Conservation (phyloP, 148 eudicot species). For the Simmondsia chinensis region DNA sequence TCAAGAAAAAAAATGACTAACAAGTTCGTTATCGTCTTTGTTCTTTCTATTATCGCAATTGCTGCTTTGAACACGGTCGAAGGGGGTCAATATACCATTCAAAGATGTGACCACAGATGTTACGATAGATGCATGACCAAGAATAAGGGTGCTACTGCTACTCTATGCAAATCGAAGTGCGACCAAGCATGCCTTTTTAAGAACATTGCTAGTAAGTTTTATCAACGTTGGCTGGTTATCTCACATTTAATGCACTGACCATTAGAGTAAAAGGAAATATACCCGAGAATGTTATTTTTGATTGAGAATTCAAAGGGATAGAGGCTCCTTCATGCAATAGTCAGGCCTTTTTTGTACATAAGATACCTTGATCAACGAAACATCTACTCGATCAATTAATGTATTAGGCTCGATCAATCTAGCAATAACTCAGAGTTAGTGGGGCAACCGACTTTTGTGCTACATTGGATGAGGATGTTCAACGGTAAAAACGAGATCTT, state of each 20-base stretch:
- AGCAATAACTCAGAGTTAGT: too few relatives aligned
- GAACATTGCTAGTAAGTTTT: not conserved
- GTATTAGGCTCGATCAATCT: too few relatives aligned
- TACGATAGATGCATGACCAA: slow-evolving; percentile 2
- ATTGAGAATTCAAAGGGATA: too few relatives aligned
- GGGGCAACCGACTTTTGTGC: too few relatives aligned
- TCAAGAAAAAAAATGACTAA: slow-evolving; percentile 13
- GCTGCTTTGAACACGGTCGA: not conserved
- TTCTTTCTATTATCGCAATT: not conserved
- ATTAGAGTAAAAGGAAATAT: too few relatives aligned
- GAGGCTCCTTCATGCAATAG: too few relatives aligned
- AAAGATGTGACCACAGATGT: slow-evolving; percentile 2
- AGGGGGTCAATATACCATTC: not conserved
- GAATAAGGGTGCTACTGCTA: not conserved
- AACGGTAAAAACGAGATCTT: too few relatives aligned
- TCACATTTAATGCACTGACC: not conserved
- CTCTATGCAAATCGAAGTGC: slow-evolving; percentile 2
- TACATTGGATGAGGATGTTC: too few relatives aligned
- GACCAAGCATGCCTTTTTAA: not conserved
- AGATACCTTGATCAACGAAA: too few relatives aligned
- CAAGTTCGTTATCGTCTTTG: slow-evolving; percentile 13
- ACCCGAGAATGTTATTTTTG: too few relatives aligned
- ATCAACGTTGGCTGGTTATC: not conserved
- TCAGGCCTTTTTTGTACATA: too few relatives aligned
- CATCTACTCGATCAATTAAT: too few relatives aligned